phyloP scores from a whole-genome alignment of 78 protist species.

The Blattamonas nauphoetae region DNA sequence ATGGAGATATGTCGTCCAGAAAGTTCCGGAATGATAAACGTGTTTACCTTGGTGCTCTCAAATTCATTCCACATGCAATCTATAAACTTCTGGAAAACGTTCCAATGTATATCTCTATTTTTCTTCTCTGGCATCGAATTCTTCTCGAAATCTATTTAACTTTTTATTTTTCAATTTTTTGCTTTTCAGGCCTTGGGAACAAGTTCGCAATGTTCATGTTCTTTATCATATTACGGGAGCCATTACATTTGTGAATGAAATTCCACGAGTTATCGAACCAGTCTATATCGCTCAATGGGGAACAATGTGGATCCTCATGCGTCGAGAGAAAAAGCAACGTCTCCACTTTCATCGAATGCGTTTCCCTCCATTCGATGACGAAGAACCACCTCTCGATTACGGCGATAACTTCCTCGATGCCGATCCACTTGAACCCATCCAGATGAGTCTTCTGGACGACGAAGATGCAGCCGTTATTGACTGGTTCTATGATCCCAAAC shows the following conservation, averaged over 20 bases:
- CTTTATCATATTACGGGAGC: conserved; percentile 97
- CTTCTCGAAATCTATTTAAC: not conserved
- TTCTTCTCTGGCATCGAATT: not conserved
- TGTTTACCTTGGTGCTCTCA: conserved; percentile 94
- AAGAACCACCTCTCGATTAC: conserved; percentile 98
- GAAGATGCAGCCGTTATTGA: conserved; percentile 83
- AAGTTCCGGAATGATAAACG: conserved; percentile 90
- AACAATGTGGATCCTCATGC: conserved; percentile 98
- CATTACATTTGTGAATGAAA: conserved; percentile 96
- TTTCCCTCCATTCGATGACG: conserved; percentile 80
- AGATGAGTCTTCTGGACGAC: conserved; percentile 24
- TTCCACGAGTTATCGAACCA: conserved; percentile 94
- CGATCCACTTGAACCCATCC: conserved; percentile 62
- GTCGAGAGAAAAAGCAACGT: conserved; percentile 95
- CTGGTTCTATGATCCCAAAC: conserved; percentile 93
- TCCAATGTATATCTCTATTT: conserved; percentile 72
- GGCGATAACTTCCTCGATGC: conserved; percentile 88
- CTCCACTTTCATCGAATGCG: conserved; percentile 92
- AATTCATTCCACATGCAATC: conserved; percentile 94
- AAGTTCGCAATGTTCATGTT: conserved; percentile 70
- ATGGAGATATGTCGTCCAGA: conserved; percentile 92
- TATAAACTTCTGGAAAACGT: conserved; percentile 95
- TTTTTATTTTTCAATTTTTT: not conserved
- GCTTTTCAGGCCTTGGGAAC: conserved; percentile 76
- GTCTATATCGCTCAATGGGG: conserved; percentile 97